Evolutionary conservation across 768 basidiomycete species (phyloP).

Genomic region (Hortiboletus campestris): DNA sequence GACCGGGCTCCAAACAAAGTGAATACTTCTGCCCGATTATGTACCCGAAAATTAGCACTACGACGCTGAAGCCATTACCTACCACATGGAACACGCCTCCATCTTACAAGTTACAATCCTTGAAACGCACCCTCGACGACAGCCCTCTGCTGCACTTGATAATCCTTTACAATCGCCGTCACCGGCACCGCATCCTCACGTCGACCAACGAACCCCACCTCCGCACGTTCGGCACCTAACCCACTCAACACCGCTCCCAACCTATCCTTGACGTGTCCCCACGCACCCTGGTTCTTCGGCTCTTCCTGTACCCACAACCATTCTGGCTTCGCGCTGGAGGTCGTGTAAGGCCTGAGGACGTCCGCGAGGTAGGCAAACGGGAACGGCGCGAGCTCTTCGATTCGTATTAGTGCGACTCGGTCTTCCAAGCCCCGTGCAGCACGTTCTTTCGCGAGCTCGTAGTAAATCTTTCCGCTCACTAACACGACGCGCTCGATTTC

Average conservation of each 20-base stretch:
- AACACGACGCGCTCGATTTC: conserved; percentile 65
- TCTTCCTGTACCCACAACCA: conserved; percentile 82
- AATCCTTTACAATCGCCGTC: conserved; percentile 70
- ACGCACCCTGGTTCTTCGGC: conserved; percentile 84
- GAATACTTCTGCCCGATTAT: background rate
- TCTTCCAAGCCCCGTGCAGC: conserved; percentile 44
- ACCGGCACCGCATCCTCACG: conserved; percentile 72
- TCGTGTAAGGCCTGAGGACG: conserved; percentile 45
- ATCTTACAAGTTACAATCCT: conserved; percentile 38
- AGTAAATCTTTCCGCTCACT: conserved; percentile 83
- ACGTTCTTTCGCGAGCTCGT: conserved; percentile 77
- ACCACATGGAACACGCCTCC: background rate
- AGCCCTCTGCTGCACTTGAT: conserved; percentile 60
- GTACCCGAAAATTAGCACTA: background rate
- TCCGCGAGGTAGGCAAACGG: conserved; percentile 58
- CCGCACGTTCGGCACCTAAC: conserved; percentile 28
- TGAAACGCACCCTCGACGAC: conserved; percentile 61
- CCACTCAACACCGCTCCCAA: conserved; percentile 50
- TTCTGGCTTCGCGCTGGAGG: conserved; percentile 37
- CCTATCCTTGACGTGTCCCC: conserved; percentile 60
- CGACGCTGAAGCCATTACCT: background rate
- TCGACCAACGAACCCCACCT: conserved; percentile 62
- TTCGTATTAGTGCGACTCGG: conserved; percentile 64
- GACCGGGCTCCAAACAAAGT: too few relatives aligned
- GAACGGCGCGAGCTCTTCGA: conserved; percentile 89